These are phyloP conservation scores for Xylaria scruposa DNA, from an alignment of 495 filamentous ascomycete genomes.

Conservation along the genomic window DNA sequence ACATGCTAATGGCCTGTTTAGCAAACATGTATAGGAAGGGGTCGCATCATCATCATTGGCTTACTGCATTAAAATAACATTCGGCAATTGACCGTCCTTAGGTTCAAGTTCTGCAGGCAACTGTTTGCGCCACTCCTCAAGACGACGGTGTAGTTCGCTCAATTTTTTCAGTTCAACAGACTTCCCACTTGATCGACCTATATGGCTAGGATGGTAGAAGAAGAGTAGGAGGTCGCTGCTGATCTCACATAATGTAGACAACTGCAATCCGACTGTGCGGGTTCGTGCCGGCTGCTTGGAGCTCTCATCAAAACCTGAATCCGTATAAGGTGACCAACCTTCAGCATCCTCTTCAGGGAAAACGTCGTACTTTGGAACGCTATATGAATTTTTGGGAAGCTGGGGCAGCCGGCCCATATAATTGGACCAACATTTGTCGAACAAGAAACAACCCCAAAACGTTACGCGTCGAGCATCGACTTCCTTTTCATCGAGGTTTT, in stretches of 20 bases:
- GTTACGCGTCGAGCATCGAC: slow-evolving; percentile 88
- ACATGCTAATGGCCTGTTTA: slow-evolving; percentile 70
- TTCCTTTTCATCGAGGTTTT: slow-evolving; percentile 77
- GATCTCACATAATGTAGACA: slow-evolving; percentile 87
- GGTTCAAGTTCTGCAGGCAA: slow-evolving; percentile 88
- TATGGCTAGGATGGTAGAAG: slow-evolving; percentile 84
- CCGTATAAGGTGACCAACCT: slow-evolving; percentile 87
- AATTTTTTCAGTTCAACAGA: slow-evolving; percentile 87
- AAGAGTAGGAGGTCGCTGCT: slow-evolving; percentile 86
- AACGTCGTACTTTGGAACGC: slow-evolving; percentile 87
- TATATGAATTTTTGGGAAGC: slow-evolving; percentile 75
- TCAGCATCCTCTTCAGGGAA: slow-evolving; percentile 88
- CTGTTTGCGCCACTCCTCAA: slow-evolving; percentile 90
- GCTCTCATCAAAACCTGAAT: slow-evolving; percentile 72
- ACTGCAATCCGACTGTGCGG: slow-evolving; percentile 79
- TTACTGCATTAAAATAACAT: slow-evolving; percentile 94
- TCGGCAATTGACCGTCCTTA: slow-evolving; percentile 86
- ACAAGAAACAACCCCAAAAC: slow-evolving; percentile 98
- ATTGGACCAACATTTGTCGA: slow-evolving; percentile 99
- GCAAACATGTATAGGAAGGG: background rate
- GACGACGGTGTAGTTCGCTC: slow-evolving; percentile 84
- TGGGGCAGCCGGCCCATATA: slow-evolving; percentile 95
- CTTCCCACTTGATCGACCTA: slow-evolving; percentile 64
- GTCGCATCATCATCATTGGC: slow-evolving; percentile 39
- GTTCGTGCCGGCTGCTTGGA: slow-evolving; percentile 82